Percentiles rank a stretch among this genome's conserved stretches.
phyloP scores from a whole-genome alignment of 2,329 filamentous ascomycete genomes.

The Paecilomyces sp. region DNA sequence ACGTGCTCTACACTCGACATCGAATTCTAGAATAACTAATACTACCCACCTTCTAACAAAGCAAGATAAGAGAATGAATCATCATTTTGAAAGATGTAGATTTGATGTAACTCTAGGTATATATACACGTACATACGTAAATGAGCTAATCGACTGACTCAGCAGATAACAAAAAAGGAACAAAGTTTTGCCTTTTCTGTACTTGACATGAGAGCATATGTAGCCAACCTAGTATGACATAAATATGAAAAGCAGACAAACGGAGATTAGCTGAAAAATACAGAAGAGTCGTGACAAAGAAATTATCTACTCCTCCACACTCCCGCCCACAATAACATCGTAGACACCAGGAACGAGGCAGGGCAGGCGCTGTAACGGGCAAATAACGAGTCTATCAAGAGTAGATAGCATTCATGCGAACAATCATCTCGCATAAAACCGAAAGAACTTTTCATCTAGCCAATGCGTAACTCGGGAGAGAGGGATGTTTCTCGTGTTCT shows the following conservation, averaged over 20 bases:
- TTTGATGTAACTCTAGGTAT: background rate
- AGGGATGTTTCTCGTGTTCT: slow-evolving; percentile 8
- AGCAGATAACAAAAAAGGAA: background rate
- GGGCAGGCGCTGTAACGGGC: background rate
- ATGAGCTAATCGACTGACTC: background rate
- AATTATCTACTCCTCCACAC: background rate
- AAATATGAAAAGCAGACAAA: slow-evolving; percentile 8
- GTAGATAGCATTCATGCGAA: background rate
- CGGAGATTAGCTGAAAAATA: slow-evolving; percentile 7
- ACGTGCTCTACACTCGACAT: background rate
- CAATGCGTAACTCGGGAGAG: slow-evolving; percentile 1
- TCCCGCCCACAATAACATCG: background rate
- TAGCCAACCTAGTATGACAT: slow-evolving; percentile 15
- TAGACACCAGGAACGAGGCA: background rate
- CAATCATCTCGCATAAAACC: background rate
- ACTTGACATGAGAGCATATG: slow-evolving; percentile 17
- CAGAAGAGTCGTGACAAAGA: background rate
- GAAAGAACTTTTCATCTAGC: background rate
- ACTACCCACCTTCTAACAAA: background rate
- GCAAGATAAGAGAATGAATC: background rate
- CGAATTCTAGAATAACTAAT: background rate
- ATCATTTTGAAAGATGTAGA: background rate
- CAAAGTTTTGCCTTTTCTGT: slow-evolving; percentile 14
- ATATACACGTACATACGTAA: slow-evolving; percentile 1
- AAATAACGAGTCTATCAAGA: background rate